Evolutionary conservation across 306 rosid genomes (phyloP), one percentile per base, ranked within the genome.

Genomic region (Ochetophila trinervis): DNA sequence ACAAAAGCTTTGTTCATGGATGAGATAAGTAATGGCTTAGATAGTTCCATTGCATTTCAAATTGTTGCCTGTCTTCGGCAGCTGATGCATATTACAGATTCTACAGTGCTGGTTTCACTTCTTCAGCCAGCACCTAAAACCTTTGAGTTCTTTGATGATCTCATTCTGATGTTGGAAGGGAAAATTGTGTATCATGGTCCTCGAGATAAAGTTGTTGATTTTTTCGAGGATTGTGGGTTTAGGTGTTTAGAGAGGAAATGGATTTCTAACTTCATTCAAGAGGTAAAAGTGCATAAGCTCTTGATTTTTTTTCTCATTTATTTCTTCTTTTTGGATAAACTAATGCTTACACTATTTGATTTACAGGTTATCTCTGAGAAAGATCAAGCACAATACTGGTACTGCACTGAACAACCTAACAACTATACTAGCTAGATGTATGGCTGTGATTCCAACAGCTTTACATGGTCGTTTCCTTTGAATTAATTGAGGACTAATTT

Each of bases 301-400:
- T 8, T 42, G n/a, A n/a, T n/a, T 5, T n/a, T 4, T 6, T 40
- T 42, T 27, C 3, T 71, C 40, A 66, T 53, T 20, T 21, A 9
- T 24, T 36, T 23, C 49, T 14, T 37, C 34, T 4, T 49, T 12
- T 65, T 6, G 19, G 53, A 13, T 8, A 6, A 37, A 21, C 13
- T 7, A 19, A 14, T 34, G 9, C 49, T 59, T 74, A n/a, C 40
- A 30, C 10, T 8, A 23, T 60, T 18, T 60, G 8, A 8, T 60
- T 71, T 66, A 30, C 65, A 71, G 82, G 82, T 80, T 0, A 75
- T 75, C 32, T 80, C 81, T 6, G 74, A 22, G 51, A 84, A 74
- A 30, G 88, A 84, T 74, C 88, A 84, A 62, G 74, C 57, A 53
- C 77, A 71, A 18, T 84, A 60, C 72, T 80, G 88, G 88, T 27